Conservation (phyloP, 2,329 filamentous ascomycete species). For the Diaporthe sp. region DNA sequence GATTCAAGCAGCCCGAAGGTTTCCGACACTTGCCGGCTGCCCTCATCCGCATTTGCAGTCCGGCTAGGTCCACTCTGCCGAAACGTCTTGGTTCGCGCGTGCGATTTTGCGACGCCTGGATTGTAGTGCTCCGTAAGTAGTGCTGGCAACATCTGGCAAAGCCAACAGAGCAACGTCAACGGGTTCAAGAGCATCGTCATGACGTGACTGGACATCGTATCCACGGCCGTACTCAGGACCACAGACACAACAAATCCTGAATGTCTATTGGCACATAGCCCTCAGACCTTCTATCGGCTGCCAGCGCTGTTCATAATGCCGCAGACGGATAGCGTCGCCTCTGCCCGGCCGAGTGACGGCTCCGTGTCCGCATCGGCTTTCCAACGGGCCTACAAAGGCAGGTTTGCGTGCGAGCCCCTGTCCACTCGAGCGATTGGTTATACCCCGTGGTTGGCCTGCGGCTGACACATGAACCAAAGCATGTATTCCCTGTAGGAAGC, state of each 20-base stretch:
- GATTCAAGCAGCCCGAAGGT: not conserved
- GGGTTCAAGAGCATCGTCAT: not conserved
- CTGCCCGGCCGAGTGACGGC: not conserved
- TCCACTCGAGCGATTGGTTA: not conserved
- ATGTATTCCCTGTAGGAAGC: not conserved
- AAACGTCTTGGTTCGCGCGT: no score
- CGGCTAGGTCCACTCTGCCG: no score
- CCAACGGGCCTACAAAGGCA: constrained; percentile 8
- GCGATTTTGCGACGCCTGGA: not conserved
- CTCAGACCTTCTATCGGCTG: not conserved
- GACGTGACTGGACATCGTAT: not conserved
- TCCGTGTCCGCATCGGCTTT: not conserved
- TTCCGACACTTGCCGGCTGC: not conserved
- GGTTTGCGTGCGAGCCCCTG: not conserved
- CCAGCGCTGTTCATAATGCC: not conserved
- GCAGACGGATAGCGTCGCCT: constrained; percentile 1
- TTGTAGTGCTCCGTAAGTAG: not conserved
- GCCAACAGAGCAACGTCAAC: not conserved
- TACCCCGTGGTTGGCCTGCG: not conserved
- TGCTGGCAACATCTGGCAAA: not conserved
- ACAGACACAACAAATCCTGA: not conserved
- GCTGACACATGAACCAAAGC: not conserved
- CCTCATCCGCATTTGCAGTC: not conserved
- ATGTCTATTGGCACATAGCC: not conserved
- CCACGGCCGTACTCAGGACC: not conserved